Evolutionary conservation across 257 asterid genomes (phyloP), one percentile per base, ranked within the genome.

Genomic region (Solanum pimpinellifolium): DNA sequence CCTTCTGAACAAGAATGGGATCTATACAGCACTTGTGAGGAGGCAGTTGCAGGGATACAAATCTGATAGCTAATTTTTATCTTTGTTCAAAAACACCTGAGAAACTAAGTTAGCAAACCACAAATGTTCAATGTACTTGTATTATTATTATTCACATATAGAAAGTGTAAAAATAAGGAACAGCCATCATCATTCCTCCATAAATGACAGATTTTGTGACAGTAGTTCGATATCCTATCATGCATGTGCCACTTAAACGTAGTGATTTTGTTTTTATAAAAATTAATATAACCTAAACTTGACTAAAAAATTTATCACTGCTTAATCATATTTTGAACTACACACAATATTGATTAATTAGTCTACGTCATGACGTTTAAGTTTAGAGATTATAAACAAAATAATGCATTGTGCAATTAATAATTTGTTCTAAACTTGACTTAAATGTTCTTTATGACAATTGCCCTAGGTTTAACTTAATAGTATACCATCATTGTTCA

Each of bases 41-140:
- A 92, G 99, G 87, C 98, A 96, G 86, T 83, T 96, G 69, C 98
- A 96, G 90, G 94, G 89, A 77, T 93, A 98, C 80, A 92, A 91
- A 87, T 81, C 85, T 81, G 85, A 81, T 81, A 81, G 69, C 85
- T 81, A 81, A 44, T 49, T 49, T 31, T 29, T 41, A 5, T 11
- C 27, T 49, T 47, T 47, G 27, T 49, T 47, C 15, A 27, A 46
- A 78, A 23, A 37, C 42, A 47, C 0, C 18, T 47, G 27, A 80
- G 47, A 47, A 49, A 47, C 41, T 47, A n/a, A 16, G 42, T 46
- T 47, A 80, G 12, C 85, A 49, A 69, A 29, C 27, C 27, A 78
- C 41, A 46, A 49, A 81, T 81, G 69, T 81, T 47, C 69, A 49
- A 11, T 81, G 69, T 56, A 29, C 62, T 52, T 16, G 62, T 16